Conservation (phyloP, 73 alveolate species). For the Stentor coeruleus region DNA sequence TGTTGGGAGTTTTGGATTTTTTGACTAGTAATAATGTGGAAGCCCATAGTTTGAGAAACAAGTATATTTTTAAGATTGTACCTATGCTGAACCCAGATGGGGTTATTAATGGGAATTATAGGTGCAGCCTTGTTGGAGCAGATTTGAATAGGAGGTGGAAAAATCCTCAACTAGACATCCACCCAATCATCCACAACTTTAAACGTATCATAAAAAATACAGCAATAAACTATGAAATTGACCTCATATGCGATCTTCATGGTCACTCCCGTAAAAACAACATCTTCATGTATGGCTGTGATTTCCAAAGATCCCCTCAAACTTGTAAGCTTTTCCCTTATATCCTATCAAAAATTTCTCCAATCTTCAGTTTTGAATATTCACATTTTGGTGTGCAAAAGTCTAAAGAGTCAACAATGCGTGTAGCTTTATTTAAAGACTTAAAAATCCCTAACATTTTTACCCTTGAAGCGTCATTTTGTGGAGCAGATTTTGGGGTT, state of each 20-base stretch:
- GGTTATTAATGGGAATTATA: constrained; percentile 88
- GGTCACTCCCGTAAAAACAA: constrained; percentile 94
- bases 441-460: constrained; percentile 75
- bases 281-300: constrained; percentile 87
- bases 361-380: constrained; percentile 63
- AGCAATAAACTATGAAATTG: constrained; percentile 73
- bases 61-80: constrained; percentile 61
- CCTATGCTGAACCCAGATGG: constrained; percentile 98
- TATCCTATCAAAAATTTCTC: constrained; percentile 70
- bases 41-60: constrained; percentile 48
- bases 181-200: constrained; percentile 80
- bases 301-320: constrained; percentile 37
- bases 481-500: constrained; percentile 87
- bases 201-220: constrained; percentile 66
- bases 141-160: constrained; percentile 90
- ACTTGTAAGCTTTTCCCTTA: constrained; percentile 81
- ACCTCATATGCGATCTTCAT: constrained; percentile 85
- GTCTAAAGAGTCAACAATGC: constrained; percentile 87
- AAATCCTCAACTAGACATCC: constrained; percentile 75
- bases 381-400: constrained; percentile 76
- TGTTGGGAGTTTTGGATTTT: constrained; percentile 59
- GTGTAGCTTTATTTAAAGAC: constrained; percentile 90
- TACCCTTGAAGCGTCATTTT: constrained; percentile 92
- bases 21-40: constrained; percentile 25
- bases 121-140: constrained; percentile 90